Evolutionary conservation across 495 filamentous ascomycete genomes (phyloP).

Genomic region (Sordaria brevicollis): DNA sequence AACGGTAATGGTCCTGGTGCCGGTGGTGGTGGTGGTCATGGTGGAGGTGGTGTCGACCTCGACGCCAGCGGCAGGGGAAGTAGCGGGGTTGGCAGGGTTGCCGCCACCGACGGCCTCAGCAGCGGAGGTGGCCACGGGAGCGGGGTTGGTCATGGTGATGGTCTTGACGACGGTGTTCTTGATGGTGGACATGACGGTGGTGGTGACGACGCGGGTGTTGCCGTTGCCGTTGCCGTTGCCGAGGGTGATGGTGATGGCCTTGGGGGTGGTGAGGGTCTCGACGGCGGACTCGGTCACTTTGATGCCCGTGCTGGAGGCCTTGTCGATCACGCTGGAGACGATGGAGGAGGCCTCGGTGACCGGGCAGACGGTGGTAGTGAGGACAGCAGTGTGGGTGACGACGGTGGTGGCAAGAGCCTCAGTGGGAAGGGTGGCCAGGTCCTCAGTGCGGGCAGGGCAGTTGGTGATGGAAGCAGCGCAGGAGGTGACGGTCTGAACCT

Average conservation of each 20-base stretch:
- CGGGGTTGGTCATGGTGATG: slow-evolving; percentile 10
- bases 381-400: slow-evolving; percentile 34
- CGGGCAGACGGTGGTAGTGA: slow-evolving; percentile 37
- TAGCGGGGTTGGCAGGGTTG: not conserved
- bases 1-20: slow-evolving; percentile 33
- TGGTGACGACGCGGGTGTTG: slow-evolving; percentile 20
- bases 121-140: slow-evolving; percentile 9
- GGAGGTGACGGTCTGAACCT: slow-evolving; percentile 49
- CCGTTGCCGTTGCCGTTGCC: slow-evolving; percentile 27
- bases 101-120: slow-evolving; percentile 19
- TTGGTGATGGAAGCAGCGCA: slow-evolving; percentile 53
- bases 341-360: slow-evolving; percentile 30
- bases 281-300: slow-evolving; percentile 6
- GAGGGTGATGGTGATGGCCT: slow-evolving; percentile 23
- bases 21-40: slow-evolving; percentile 26
- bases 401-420: slow-evolving; percentile 23
- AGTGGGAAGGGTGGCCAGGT: slow-evolving; percentile 16
- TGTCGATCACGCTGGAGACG: slow-evolving; percentile 26
- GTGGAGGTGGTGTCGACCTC: slow-evolving; percentile 8
- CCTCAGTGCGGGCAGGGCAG: slow-evolving; percentile 44
- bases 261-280: slow-evolving; percentile 16
- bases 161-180: slow-evolving; percentile 5
- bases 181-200: slow-evolving; percentile 31
- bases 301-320: slow-evolving; percentile 22
- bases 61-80: not conserved